These are phyloP conservation scores for Sclerotinia glacialis DNA, from an alignment of 2,329 filamentous ascomycete species.

Conservation along the genomic window DNA sequence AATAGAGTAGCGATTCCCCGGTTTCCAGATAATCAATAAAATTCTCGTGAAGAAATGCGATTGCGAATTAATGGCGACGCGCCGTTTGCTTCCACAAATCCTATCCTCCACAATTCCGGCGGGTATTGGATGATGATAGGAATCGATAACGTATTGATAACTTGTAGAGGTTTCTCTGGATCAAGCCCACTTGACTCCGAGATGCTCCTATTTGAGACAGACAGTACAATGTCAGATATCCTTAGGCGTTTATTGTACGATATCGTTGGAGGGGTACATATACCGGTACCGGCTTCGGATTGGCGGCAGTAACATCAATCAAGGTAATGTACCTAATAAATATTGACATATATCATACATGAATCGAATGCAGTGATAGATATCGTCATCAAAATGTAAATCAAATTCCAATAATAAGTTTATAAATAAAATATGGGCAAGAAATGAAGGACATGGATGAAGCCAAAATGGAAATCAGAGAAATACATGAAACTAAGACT, in stretches of 20 bases:
- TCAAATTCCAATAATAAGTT: not conserved
- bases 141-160: not conserved
- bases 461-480: not conserved
- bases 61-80: conserved; percentile 4
- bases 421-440: not conserved
- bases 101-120: not conserved
- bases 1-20: conserved; percentile 3
- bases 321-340: conserved; percentile 2
- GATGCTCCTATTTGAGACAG: conserved; percentile 16
- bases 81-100: not conserved
- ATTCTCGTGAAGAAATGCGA: not conserved
- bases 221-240: not conserved
- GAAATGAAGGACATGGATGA: not conserved
- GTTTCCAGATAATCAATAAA: not conserved
- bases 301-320: conserved; percentile 14
- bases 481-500: conserved; percentile 1
- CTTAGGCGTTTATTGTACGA: conserved; percentile 15
- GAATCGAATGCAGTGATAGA: not conserved
- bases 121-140: not conserved
- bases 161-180: not conserved
- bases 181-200: conserved; percentile 6
- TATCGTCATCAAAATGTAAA: not conserved
- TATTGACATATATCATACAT: conserved; percentile 10
- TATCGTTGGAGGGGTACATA: conserved; percentile 18
- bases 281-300: conserved; percentile 9